Percentiles rank a stretch among this genome's conserved stretches.
Evolutionary conservation across 2,329 filamentous ascomycete species (phyloP).

Genomic region (Lizonia empirigonia): DNA sequence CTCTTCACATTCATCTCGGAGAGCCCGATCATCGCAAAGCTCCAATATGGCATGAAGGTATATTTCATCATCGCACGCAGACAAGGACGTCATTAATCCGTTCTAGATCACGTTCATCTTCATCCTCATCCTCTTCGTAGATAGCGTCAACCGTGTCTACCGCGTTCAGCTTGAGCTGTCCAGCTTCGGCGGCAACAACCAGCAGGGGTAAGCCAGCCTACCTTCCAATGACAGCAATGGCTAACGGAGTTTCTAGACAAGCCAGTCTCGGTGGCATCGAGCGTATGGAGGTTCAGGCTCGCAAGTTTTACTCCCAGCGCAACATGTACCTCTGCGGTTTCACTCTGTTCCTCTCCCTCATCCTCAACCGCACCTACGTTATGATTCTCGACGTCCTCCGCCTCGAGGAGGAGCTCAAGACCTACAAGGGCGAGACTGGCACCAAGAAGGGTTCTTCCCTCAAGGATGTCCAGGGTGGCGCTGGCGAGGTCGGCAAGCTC

Average conservation of each 20-base stretch:
- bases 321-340: conserved; percentile 99
- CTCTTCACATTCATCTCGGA: conserved; percentile 97
- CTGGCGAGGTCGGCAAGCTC: conserved; percentile 74
- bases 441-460: conserved; percentile 70
- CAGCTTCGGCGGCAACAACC: conserved; percentile 68
- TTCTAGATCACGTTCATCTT: conserved; percentile 92
- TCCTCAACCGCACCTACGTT: conserved; percentile 97
- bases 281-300: conserved; percentile 96
- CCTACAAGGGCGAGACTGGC: conserved; percentile 71
- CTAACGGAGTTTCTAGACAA: conserved; percentile 53
- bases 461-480: conserved; percentile 68
- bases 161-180: conserved; percentile 90
- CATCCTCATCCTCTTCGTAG: conserved; percentile 96
- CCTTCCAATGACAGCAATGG: neutral
- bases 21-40: conserved; percentile 80
- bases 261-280: conserved; percentile 82
- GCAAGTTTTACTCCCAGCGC: conserved; percentile 99
- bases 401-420: conserved; percentile 89
- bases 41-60: conserved; percentile 96
- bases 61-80: neutral
- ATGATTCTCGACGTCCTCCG: conserved; percentile 93
- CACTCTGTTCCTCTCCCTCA: conserved; percentile 97
- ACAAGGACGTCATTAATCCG: conserved; percentile 16
- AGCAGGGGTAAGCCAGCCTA: conserved; percentile 54
- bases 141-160: conserved; percentile 95